A percentile compares a stretch with the other conserved stretches of the same genome.
These are phyloP conservation scores for Apiospora arundinis DNA, from an alignment of 2,329 filamentous ascomycete species.

Conservation along the genomic window DNA sequence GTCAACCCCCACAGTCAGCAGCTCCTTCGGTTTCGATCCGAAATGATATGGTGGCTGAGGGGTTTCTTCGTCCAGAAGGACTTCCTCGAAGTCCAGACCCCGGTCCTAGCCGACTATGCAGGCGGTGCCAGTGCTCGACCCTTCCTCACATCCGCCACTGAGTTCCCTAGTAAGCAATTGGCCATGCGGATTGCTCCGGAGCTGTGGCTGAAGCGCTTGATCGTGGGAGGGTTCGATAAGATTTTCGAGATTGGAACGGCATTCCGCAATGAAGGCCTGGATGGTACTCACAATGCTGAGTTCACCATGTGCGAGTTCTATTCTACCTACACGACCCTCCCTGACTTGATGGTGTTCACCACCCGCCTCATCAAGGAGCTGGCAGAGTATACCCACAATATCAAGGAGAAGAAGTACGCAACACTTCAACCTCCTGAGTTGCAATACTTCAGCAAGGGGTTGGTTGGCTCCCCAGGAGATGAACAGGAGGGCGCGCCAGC, in stretches of 20 bases:
- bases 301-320: slow-evolving; percentile 99
- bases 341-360: slow-evolving; percentile 77
- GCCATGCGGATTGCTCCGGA: slow-evolving; percentile 91
- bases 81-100: slow-evolving; percentile 90
- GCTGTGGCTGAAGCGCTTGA: slow-evolving; percentile 90
- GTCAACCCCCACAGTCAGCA: slow-evolving; percentile 73
- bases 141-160: slow-evolving; percentile 80
- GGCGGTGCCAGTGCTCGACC: slow-evolving; percentile 89
- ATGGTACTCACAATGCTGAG: slow-evolving; percentile 93
- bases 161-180: slow-evolving; percentile 74
- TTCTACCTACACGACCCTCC: slow-evolving; percentile 79
- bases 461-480: neutral
- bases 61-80: slow-evolving; percentile 72
- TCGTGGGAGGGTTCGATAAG: slow-evolving; percentile 85
- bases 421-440: slow-evolving; percentile 56
- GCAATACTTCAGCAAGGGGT: slow-evolving; percentile 44
- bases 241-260: slow-evolving; percentile 93
- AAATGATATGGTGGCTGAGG: slow-evolving; percentile 76
- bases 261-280: slow-evolving; percentile 93
- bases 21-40: slow-evolving; percentile 74
- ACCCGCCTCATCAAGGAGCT: slow-evolving; percentile 72
- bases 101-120: slow-evolving; percentile 80
- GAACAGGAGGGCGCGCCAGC: neutral
- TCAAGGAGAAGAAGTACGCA: slow-evolving; percentile 45
- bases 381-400: slow-evolving; percentile 54